Evolutionary conservation across 305 asterid species (phyloP), one percentile per base, ranked within the genome.

Genomic region (Fraxinus sp.): DNA sequence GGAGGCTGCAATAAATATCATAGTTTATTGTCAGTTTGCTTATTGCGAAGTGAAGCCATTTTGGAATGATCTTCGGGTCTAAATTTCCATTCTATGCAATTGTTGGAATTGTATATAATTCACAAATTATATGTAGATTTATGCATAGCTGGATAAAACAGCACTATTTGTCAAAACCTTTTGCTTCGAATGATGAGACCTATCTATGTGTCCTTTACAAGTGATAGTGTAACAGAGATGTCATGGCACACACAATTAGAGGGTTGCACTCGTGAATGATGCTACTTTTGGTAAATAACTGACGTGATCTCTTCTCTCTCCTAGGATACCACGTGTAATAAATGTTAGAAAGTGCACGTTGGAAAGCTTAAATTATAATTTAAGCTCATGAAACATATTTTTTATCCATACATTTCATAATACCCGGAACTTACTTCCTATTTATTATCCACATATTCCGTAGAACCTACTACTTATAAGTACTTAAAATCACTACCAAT

Each of bases 1-100:
- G 72, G 70, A 80, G 85, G 64, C 64, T 83, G 24, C 75, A 68
- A 43, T 82, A 24, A 11, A 81, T 36, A 33, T 62, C 52, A 37
- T 33, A 14, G 36, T 35, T 73, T 20, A 28, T 82, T 59, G 4
- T 70, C 30, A 0, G 33, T 3, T 82, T 85, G 39, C 59, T 68
- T 73, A 49, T 80, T 76, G 70, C 62, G 66, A 35, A 80, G 78
- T 75, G 28, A 80, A 72, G 26, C 71, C 71, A 80, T 59, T 75
- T 33, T 79, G 37, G 28, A 55, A 66, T 57, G 70, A n/a, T 75
- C 33, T 85, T 22, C 18, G n/a, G 75, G 20, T 79, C 24, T 55
- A 39, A 28, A 30, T 71, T 82, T 70, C 77, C 81, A 35, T 59
- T 82, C 24, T 39, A 26, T 82, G 73, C 57, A 46, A 46, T 46